A percentile compares a stretch with the other conserved stretches of the same genome.
phyloP scores from a whole-genome alignment of 1,139 yeast species.

The Zygosaccharomyces sapae region DNA sequence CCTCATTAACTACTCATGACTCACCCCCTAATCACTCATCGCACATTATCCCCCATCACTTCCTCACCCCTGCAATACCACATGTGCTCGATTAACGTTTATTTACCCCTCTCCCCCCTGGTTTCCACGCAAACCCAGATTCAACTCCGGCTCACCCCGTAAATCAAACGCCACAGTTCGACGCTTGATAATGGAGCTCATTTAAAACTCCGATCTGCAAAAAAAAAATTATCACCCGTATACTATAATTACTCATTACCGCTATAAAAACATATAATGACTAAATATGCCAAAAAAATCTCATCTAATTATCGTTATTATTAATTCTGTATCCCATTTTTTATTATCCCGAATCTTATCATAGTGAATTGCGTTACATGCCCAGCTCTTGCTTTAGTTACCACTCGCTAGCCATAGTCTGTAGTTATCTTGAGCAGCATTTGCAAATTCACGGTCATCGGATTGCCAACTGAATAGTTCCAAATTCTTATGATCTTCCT shows the following conservation, averaged over 20 bases:
- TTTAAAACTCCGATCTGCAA: not conserved
- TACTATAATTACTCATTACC: not conserved
- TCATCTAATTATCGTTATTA: not conserved
- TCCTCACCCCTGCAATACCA: too few species aligned
- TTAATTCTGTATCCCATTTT: not conserved
- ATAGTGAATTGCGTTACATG: not conserved
- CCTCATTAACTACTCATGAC: too few species aligned
- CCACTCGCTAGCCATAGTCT: conserved; percentile 21
- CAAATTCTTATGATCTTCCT: not conserved
- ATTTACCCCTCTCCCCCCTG: not conserved
- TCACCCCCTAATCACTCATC: not conserved
- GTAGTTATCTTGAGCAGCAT: conserved; percentile 27
- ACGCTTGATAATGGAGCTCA: not conserved
- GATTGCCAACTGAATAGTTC: conserved; percentile 6
- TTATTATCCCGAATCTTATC: not conserved
- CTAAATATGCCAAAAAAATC: not conserved
- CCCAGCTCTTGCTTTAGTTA: not conserved
- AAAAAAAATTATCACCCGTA: not conserved
- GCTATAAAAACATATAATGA: not conserved
- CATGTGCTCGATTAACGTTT: too few species aligned
- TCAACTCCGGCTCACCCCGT: not conserved
- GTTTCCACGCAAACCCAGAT: not conserved
- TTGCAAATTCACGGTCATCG: conserved; percentile 17
- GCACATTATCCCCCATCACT: not conserved
- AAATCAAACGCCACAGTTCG: not conserved